Evolutionary conservation across 352 stramenopile species (phyloP).

Genomic region (Blastocystis sp.): DNA sequence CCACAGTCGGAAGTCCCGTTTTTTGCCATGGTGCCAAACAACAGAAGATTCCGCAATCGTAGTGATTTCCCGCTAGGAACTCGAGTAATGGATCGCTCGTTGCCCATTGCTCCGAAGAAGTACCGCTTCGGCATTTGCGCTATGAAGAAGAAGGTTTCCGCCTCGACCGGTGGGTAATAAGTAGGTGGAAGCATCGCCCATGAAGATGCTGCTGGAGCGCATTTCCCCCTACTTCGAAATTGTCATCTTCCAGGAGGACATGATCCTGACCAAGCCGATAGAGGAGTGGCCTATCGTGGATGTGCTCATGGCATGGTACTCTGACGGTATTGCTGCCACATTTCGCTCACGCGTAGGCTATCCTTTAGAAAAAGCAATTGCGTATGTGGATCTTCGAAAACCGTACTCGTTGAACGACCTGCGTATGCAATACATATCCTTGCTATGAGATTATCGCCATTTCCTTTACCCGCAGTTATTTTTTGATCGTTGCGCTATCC

Average conservation of each 20-base stretch:
- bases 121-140: constrained; percentile 88
- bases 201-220: constrained; percentile 72
- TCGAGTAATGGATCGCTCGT: constrained; percentile 43
- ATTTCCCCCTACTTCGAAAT: constrained; percentile 84
- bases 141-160: constrained; percentile 97
- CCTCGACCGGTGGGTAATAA: constrained; percentile 94
- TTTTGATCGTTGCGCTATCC: constrained; percentile 89
- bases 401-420: constrained; percentile 96
- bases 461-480: constrained; percentile 29
- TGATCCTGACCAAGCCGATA: constrained; percentile 89
- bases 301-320: constrained; percentile 97
- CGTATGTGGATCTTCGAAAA: constrained; percentile 89
- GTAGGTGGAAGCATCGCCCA: constrained; percentile 85
- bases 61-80: neutral
- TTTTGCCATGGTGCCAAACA: neutral
- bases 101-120: constrained; percentile 64
- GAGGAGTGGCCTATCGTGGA: constrained; percentile 90
- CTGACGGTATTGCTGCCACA: constrained; percentile 76
- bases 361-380: constrained; percentile 90
- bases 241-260: constrained; percentile 93
- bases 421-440: constrained; percentile 85
- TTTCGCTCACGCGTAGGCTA: constrained; percentile 76
- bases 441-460: neutral
- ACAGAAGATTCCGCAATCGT: neutral
- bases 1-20: neutral